A percentile compares a stretch with the other conserved stretches of the same genome.
These are phyloP conservation scores for Colletotrichum sojae DNA, from an alignment of 2,329 filamentous ascomycete species.

Conservation along the genomic window DNA sequence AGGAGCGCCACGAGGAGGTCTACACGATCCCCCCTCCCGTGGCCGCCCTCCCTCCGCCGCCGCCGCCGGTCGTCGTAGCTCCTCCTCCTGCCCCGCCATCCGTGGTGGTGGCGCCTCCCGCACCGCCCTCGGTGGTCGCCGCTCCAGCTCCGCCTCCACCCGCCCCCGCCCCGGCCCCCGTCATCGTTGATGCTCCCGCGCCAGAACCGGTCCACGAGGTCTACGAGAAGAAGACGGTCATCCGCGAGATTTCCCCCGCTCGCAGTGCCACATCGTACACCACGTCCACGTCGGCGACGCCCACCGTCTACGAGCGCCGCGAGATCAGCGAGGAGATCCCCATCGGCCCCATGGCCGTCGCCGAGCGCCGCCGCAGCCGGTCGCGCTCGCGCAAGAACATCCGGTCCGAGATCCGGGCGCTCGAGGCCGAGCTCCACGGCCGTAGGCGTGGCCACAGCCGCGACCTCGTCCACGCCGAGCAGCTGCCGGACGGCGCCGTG, in stretches of 20 bases:
- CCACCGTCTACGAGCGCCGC: slow-evolving; percentile 57
- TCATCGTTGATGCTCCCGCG: slow-evolving; percentile 51
- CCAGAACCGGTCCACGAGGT: slow-evolving; percentile 54
- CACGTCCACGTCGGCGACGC: slow-evolving; percentile 51
- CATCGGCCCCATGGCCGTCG: slow-evolving; percentile 59
- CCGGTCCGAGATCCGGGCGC: slow-evolving; percentile 77
- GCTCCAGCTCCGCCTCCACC: slow-evolving; percentile 45
- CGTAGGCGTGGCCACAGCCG: slow-evolving; percentile 57
- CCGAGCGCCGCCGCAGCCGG: slow-evolving; percentile 55
- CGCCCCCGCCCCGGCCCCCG: slow-evolving; percentile 46
- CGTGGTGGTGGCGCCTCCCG: slow-evolving; percentile 47
- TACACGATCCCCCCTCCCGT: slow-evolving; percentile 49
- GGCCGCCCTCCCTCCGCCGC: slow-evolving; percentile 45
- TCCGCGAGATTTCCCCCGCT: slow-evolving; percentile 66
- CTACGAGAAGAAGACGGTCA: slow-evolving; percentile 60
- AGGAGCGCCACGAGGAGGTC: slow-evolving; percentile 64
- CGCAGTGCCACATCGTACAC: slow-evolving; percentile 51
- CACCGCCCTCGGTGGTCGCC: slow-evolving; percentile 47
- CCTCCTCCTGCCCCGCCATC: slow-evolving; percentile 37
- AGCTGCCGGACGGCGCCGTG: slow-evolving; percentile 72
- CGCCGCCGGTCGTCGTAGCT: slow-evolving; percentile 41
- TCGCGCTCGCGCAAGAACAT: slow-evolving; percentile 72
- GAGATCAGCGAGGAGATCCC: slow-evolving; percentile 53
- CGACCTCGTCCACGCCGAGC: slow-evolving; percentile 70
- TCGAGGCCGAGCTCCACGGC: slow-evolving; percentile 73